A percentile compares a stretch with the other conserved stretches of the same genome.
Conservation (phyloP, 352 stramenopile species). For the Sclerospora graminicola region DNA sequence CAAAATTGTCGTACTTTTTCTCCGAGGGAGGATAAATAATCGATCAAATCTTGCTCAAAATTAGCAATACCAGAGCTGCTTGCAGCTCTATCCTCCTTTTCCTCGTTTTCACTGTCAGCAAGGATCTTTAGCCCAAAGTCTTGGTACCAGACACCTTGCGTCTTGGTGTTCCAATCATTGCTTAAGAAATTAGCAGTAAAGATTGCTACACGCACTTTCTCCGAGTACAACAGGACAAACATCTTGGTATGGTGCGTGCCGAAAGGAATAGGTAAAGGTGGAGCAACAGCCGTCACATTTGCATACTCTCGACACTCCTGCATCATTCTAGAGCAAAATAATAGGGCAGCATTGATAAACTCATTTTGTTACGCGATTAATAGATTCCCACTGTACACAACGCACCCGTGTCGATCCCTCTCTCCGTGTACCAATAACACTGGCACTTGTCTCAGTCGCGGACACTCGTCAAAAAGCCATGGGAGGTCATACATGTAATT, state of each 20-base stretch:
- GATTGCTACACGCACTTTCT: constrained; percentile 64
- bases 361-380: not conserved
- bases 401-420: constrained; percentile 33
- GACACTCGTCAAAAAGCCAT: constrained; percentile 61
- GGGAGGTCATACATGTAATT: constrained; percentile 77
- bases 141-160: constrained; percentile 74
- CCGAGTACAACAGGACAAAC: constrained; percentile 56
- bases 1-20: constrained; percentile 35
- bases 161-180: constrained; percentile 78
- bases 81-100: constrained; percentile 1
- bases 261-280: constrained; percentile 68
- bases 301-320: constrained; percentile 41
- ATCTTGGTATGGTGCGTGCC: constrained; percentile 86
- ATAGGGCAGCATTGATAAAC: not conserved
- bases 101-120: constrained; percentile 19
- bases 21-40: constrained; percentile 50
- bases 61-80: constrained; percentile 7
- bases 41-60: constrained; percentile 54
- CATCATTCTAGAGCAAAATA: constrained; percentile 29
- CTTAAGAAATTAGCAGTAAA: constrained; percentile 82
- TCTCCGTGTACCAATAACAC: constrained; percentile 77
- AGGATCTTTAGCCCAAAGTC: constrained; percentile 67
- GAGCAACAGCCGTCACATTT: constrained; percentile 55
- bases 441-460: constrained; percentile 42
- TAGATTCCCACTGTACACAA: not conserved